These are phyloP conservation scores for Pseudozyma flocculosa DNA, from an alignment of 1,284 basidiomycete species.

Conservation along the genomic window DNA sequence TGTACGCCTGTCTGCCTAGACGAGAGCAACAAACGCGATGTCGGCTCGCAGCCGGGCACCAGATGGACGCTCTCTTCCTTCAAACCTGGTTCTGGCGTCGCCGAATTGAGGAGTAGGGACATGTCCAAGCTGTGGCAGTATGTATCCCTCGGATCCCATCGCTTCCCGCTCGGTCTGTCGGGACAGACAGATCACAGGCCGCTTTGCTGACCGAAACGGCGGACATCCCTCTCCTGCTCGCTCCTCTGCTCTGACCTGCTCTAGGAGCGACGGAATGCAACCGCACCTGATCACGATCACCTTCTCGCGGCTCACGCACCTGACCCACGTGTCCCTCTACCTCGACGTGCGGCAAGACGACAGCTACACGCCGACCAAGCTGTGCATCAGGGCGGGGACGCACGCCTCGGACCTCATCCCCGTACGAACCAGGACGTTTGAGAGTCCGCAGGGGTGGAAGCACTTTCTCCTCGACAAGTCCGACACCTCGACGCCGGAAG, in stretches of 20 bases:
- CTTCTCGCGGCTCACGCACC: slow-evolving; percentile 83
- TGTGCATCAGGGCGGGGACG: slow-evolving; percentile 88
- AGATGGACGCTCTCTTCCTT: slow-evolving; percentile 96
- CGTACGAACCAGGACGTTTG: slow-evolving; percentile 56
- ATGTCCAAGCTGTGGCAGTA: slow-evolving; percentile 98
- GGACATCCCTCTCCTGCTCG: background rate
- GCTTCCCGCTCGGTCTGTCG: background rate
- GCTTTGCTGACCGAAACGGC: too few species aligned
- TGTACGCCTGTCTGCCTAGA: slow-evolving; percentile 16
- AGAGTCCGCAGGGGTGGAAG: slow-evolving; percentile 84
- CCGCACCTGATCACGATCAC: slow-evolving; percentile 94
- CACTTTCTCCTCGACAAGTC: slow-evolving; percentile 75
- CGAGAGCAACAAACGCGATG: slow-evolving; percentile 44
- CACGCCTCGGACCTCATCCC: slow-evolving; percentile 89
- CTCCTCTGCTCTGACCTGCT: background rate
- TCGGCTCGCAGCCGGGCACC: slow-evolving; percentile 61
- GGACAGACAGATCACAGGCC: background rate
- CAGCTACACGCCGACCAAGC: slow-evolving; percentile 90
- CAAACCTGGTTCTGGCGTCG: slow-evolving; percentile 94
- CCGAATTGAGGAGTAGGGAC: slow-evolving; percentile 83
- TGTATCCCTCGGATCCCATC: slow-evolving; percentile 59
- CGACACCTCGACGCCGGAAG: slow-evolving; percentile 55
- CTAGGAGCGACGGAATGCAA: slow-evolving; percentile 92
- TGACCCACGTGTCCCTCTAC: slow-evolving; percentile 84
- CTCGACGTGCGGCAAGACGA: slow-evolving; percentile 87